Percentiles rank a stretch among this genome's conserved stretches.
Evolutionary conservation across 2,329 filamentous ascomycete species (phyloP).

Genomic region (Beauveria sp.): DNA sequence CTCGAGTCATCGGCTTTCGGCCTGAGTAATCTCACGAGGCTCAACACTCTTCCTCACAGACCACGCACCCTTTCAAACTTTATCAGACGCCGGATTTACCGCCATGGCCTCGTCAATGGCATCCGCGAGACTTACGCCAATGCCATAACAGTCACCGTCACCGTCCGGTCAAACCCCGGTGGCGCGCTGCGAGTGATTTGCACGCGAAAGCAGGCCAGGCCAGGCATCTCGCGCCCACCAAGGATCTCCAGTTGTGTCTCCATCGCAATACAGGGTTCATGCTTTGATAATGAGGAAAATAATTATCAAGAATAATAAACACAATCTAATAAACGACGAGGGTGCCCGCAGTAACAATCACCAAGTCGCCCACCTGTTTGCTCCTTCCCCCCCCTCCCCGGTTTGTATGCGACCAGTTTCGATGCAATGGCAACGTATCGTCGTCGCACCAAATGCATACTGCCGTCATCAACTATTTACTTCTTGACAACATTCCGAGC

Average conservation of each 20-base stretch:
- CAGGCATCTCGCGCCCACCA: background rate
- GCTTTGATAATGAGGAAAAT: background rate
- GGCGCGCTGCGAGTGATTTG: conserved; percentile 2
- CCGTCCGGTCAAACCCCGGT: background rate
- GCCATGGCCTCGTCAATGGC: conserved; percentile 2
- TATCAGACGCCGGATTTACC: background rate
- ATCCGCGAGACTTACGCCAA: background rate
- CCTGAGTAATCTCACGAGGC: background rate
- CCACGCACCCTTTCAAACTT: background rate
- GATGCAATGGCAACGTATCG: conserved; percentile 10
- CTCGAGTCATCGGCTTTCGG: background rate
- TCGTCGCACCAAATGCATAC: conserved; percentile 3
- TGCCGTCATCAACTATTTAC: background rate
- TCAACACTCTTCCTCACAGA: background rate
- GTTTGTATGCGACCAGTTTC: background rate
- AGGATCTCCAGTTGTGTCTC: background rate
- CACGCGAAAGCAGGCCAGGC: background rate
- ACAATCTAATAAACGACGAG: background rate
- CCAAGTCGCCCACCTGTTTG: background rate
- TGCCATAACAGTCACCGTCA: background rate
- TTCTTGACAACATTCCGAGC: background rate
- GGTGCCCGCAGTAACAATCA: conserved; percentile 4
- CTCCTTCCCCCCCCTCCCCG: background rate
- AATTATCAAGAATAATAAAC: background rate
- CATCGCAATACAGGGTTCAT: background rate